Conservation (phyloP, 2,329 filamentous ascomycete species). For the Paecilomyces sp. region DNA sequence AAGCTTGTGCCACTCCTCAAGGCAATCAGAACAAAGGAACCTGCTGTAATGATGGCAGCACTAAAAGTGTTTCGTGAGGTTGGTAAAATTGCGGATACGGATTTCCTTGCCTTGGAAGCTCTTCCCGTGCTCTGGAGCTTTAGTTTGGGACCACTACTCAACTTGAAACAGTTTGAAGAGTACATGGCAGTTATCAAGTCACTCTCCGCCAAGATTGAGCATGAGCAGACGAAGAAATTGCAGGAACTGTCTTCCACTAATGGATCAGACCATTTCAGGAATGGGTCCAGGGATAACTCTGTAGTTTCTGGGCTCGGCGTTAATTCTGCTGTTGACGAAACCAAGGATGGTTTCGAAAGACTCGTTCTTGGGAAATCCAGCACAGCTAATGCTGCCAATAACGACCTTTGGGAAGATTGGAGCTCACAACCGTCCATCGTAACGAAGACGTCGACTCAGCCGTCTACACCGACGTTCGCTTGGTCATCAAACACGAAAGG, state of each 20-base stretch:
- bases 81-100: slow-evolving; percentile 71
- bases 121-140: slow-evolving; percentile 87
- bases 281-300: slow-evolving; percentile 18
- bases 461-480: slow-evolving; percentile 31
- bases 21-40: slow-evolving; percentile 95
- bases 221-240: slow-evolving; percentile 81
- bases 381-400: slow-evolving; percentile 25
- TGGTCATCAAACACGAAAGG: slow-evolving; percentile 32
- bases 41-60: slow-evolving; percentile 92
- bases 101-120: slow-evolving; percentile 87
- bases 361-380: slow-evolving; percentile 70
- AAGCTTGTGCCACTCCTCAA: slow-evolving; percentile 88
- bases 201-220: slow-evolving; percentile 72
- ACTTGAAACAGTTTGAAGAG: slow-evolving; percentile 76
- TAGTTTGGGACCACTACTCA: slow-evolving; percentile 80
- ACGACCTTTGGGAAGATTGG: slow-evolving; percentile 24
- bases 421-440: slow-evolving; percentile 21
- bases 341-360: slow-evolving; percentile 72
- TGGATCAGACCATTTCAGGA: slow-evolving; percentile 38
- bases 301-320: slow-evolving; percentile 16
- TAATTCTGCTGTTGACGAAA: slow-evolving; percentile 45
- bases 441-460: slow-evolving; percentile 16
- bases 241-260: slow-evolving; percentile 68
- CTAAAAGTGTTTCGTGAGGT: slow-evolving; percentile 79
- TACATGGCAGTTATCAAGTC: slow-evolving; percentile 87